phyloP scores from a whole-genome alignment of 140 eudicot genomes.

The Eryngium alpinum region DNA sequence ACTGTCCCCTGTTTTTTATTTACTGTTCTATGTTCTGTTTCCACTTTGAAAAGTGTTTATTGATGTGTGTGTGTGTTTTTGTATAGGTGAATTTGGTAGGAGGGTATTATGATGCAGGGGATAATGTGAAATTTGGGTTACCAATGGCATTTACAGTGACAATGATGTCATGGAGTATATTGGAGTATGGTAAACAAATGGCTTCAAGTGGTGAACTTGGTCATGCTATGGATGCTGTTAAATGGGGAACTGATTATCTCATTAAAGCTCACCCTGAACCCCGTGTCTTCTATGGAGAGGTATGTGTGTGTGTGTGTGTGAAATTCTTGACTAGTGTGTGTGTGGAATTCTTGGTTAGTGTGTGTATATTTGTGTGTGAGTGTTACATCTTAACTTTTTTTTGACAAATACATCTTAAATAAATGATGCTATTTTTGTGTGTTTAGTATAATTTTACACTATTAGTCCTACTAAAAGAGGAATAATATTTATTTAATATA shows the following conservation, averaged over 20 bases:
- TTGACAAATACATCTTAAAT: too few species aligned
- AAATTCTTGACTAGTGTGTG: too few species aligned
- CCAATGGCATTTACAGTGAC: conserved; percentile 99
- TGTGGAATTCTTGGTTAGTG: too few species aligned
- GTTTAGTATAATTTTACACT: background rate
- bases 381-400: too few species aligned
- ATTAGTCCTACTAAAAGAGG: background rate
- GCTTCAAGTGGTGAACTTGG: conserved; percentile 66
- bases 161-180: conserved; percentile 95
- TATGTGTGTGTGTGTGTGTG: conserved; percentile 18
- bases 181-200: conserved; percentile 86
- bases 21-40: background rate
- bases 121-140: conserved; percentile 93
- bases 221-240: conserved; percentile 80
- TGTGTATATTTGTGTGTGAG: too few species aligned
- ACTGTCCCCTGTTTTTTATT: background rate
- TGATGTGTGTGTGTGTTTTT: background rate
- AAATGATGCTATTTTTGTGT: too few species aligned
- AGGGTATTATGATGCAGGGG: conserved; percentile 99
- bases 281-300: conserved; percentile 90
- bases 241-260: conserved; percentile 97
- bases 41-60: too few species aligned
- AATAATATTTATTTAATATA: background rate
- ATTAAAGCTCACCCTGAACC: conserved; percentile 95
- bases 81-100: conserved; percentile 98